Base-by-base conservation (phyloP, 1,284 basidiomycete species). In the Ceratobasidium sp. region DNA sequence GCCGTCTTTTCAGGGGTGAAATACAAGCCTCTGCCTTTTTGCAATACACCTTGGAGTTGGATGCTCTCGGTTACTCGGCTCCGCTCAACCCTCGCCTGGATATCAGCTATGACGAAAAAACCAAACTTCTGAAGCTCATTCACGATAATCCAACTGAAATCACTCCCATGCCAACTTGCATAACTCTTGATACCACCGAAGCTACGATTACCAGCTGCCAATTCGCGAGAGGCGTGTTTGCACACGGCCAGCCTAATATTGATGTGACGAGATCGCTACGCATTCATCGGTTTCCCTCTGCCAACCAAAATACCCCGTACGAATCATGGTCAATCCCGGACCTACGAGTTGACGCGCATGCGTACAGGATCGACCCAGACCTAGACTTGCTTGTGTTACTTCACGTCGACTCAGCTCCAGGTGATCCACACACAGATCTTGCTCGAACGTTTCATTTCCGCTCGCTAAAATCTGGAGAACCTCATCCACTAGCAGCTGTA, bases 331-430 rank as follows among this genome's bases (percentile, higher is more conserved):
- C 18, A 12, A 55, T 58, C 1, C 28, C 53, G 21, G 55, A 70
- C 39, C 30, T 70, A 1, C 53, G 43, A 6, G 30, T 50, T 4
- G 23, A 45, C 28, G 43, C 55, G 5, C 67, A 70, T 9, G 41
- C 57, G 14, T 70, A 45, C n/a, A 2, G 39, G 4, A 58, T 70
- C 16, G 67, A 70, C 16, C 53, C 67, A 21, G 67, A 70, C 21
- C 32, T 59, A n/a, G 67, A 70, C 23, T 28, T 70, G 67, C 55
- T 70, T 16, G 55, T 70, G n/a, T 23, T 70, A 21, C 55, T 70
- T 10, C 39, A 70, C 30, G 36, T 26, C 14, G 55, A 55, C 32
- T 5, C 39, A 9, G 39, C 39, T 14, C 65, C 53, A n/a, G 36
- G 12, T 32, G 30, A 70, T 14, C 53, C 41, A 16, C 30, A 70